phyloP scores from a whole-genome alignment of 2,329 filamentous ascomycete species.

The Cercospora berteroae region DNA sequence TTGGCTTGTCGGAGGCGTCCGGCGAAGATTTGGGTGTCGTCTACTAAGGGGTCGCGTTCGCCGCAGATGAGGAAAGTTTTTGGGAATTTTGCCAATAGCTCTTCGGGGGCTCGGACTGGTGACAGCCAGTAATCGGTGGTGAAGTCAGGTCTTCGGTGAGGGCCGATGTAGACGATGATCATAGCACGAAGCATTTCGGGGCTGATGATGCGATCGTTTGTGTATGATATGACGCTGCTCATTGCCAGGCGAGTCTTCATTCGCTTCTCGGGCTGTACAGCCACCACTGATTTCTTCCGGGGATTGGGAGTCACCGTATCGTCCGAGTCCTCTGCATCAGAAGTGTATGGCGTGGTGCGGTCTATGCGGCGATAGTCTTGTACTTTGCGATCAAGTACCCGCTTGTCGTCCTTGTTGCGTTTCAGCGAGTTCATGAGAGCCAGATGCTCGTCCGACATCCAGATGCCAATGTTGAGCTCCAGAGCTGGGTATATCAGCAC shows the following conservation, averaged over 20 bases:
- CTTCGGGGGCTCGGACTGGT: constrained; percentile 83
- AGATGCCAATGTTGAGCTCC: constrained; percentile 97
- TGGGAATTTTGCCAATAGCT: constrained; percentile 79
- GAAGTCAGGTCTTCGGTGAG: constrained; percentile 90
- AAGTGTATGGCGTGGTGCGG: constrained; percentile 74
- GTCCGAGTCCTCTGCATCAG: constrained; percentile 66
- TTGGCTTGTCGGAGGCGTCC: constrained; percentile 82
- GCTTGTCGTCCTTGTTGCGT: constrained; percentile 72
- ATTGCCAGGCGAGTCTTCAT: constrained; percentile 76
- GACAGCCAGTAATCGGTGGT: constrained; percentile 86
- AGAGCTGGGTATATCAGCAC: constrained; percentile 85
- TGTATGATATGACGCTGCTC: constrained; percentile 96
- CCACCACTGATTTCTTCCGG: constrained; percentile 7
- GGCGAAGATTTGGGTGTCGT: constrained; percentile 95
- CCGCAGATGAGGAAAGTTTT: constrained; percentile 93
- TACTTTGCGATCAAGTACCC: constrained; percentile 78
- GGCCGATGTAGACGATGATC: constrained; percentile 96
- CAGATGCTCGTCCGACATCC: constrained; percentile 99
- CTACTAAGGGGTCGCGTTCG: constrained; percentile 90
- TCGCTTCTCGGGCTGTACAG: constrained; percentile 11
- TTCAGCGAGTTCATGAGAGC: constrained; percentile 81
- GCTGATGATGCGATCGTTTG: constrained; percentile 89
- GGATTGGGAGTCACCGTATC: constrained; percentile 8
- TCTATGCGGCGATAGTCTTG: constrained; percentile 84
- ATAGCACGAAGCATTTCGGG: constrained; percentile 99